A percentile compares a stretch with the other conserved stretches of the same genome.
Conservation (phyloP, 2,329 filamentous ascomycete species). For the Trichoderma breve region DNA sequence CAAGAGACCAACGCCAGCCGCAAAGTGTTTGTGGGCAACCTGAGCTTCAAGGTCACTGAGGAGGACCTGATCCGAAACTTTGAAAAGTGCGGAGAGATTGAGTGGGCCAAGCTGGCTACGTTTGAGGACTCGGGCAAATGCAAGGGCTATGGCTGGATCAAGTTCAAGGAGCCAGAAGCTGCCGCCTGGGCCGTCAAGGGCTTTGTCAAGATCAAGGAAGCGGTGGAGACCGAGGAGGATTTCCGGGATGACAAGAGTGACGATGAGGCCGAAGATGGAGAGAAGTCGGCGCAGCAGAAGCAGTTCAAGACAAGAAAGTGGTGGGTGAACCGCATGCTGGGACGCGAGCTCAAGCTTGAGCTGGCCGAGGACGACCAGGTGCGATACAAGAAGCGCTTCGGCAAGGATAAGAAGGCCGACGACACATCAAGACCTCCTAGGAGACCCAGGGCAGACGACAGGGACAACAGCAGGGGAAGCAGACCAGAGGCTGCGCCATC, state of each 20-base stretch:
- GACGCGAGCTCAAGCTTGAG: slow-evolving; percentile 80
- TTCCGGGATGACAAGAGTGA: slow-evolving; percentile 49
- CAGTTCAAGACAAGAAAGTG: slow-evolving; percentile 65
- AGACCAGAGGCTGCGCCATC: slow-evolving; percentile 33
- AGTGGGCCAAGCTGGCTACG: slow-evolving; percentile 83
- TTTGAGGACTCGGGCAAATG: slow-evolving; percentile 98
- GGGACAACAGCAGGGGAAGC: slow-evolving; percentile 22
- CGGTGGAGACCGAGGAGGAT: slow-evolving; percentile 61
- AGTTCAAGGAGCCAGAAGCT: slow-evolving; percentile 75
- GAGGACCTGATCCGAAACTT: slow-evolving; percentile 81
- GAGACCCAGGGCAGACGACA: slow-evolving; percentile 36
- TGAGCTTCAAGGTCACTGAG: slow-evolving; percentile 77
- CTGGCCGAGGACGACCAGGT: slow-evolving; percentile 88
- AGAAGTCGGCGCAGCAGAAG: slow-evolving; percentile 43
- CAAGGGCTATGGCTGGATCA: slow-evolving; percentile 95
- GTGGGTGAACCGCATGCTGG: slow-evolving; percentile 82
- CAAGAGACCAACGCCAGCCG: slow-evolving; percentile 61
- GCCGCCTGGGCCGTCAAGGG: slow-evolving; percentile 72
- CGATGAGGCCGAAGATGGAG: slow-evolving; percentile 42
- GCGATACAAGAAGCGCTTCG: slow-evolving; percentile 91
- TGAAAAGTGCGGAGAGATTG: slow-evolving; percentile 76
- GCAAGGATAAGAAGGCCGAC: slow-evolving; percentile 58
- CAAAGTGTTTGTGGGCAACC: slow-evolving; percentile 89
- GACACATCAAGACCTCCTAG: slow-evolving; percentile 29
- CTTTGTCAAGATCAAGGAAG: slow-evolving; percentile 69